Base-by-base conservation (phyloP, 192 early-diverging fungal species). In the Backusella macrospora region DNA sequence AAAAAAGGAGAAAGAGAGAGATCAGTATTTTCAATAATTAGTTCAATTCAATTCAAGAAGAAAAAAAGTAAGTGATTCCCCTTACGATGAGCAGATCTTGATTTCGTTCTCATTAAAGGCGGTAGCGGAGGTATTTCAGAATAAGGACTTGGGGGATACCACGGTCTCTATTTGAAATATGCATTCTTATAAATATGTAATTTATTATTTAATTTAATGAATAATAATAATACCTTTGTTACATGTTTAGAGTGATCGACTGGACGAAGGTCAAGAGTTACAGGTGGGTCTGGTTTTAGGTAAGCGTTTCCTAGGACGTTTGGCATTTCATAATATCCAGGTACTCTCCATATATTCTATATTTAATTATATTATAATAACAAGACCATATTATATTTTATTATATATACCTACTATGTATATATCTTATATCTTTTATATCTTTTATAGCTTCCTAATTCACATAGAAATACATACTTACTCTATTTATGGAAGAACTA, bases 321-420 rank as follows among this genome's bases (percentile, higher is more conserved):
- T 38, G 78, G 78, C 34, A 80, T 76, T 48, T 80, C 74, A 62
- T 72, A 80, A 46, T 70, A 70, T n/a, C 78, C 78, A 76, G 78
- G 78, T 16, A 71, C 43, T 62, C 78, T 64, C 78, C 78, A 80
- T 34, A 76, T 62, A 39, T 70, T 74, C 23, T 72, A 71, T 66
- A 72, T 67, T 47, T 1, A 43, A 29, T 43, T 18, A 44, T 38
- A 62, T 9, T n/a, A 45, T 52, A 52, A 49, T 52, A 59, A 23
- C n/a, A n/a, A n/a, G n/a, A n/a, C n/a, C n/a, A n/a, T n/a, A n/a
- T n/a, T n/a, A n/a, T 59, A 10, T 59, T 59, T 23, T 23, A 23
- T 59, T 26, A 59, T 18, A 59, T 4, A 52, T 18, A 23, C 12
- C 18, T 55, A 0, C 10, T 23, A 9, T 55, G 6, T 55, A 23